Evolutionary conservation across 192 early-diverging fungal genomes (phyloP).

Genomic region (Geranomyces variabilis): DNA sequence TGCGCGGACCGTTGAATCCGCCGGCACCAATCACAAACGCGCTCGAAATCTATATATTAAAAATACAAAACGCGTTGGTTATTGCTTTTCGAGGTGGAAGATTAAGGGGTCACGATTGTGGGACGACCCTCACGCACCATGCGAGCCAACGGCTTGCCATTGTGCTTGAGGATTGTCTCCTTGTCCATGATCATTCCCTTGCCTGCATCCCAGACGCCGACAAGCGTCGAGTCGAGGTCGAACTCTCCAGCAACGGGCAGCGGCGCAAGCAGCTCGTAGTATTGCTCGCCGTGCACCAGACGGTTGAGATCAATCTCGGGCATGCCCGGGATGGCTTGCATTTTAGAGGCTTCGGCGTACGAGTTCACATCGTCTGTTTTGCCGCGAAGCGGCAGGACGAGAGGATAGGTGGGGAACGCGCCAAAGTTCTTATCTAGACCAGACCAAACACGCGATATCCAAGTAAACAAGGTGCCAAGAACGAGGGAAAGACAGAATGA

Average conservation of each 20-base stretch:
- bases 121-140: conserved; percentile 43
- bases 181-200: conserved; percentile 73
- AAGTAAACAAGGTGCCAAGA: no score
- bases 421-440: conserved; percentile 57
- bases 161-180: conserved; percentile 51
- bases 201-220: conserved; percentile 77
- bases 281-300: conserved; percentile 78
- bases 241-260: conserved; percentile 66
- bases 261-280: conserved; percentile 56
- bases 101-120: no score
- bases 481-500: not conserved
- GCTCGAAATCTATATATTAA: conserved; percentile 51
- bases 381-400: conserved; percentile 67
- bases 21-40: conserved; percentile 73
- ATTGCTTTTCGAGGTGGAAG: no score
- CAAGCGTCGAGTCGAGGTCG: conserved; percentile 53
- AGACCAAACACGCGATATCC: not conserved
- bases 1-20: conserved; percentile 68
- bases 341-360: conserved; percentile 46
- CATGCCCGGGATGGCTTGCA: conserved; percentile 54
- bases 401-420: conserved; percentile 73
- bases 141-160: conserved; percentile 33
- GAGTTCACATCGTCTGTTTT: conserved; percentile 57
- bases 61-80: not conserved
- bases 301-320: conserved; percentile 69